phyloP scores from a whole-genome alignment of 495 filamentous ascomycete genomes.

The Lasiosphaeris hirsuta region DNA sequence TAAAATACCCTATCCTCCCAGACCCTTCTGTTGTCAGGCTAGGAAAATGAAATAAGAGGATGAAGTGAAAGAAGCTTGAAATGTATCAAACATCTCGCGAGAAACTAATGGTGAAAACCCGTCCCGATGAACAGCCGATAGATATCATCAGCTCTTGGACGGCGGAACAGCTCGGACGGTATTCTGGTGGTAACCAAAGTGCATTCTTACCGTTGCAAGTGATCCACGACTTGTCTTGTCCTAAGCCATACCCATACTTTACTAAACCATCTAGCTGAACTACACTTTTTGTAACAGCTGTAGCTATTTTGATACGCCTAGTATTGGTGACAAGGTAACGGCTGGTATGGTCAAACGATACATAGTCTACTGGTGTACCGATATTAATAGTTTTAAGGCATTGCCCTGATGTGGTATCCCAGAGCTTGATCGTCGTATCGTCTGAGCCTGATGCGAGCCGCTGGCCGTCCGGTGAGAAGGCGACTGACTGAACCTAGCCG shows the following conservation, averaged over 20 bases:
- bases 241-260: constrained; percentile 12
- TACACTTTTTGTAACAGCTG: not conserved
- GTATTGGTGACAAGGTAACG: too few relatives aligned
- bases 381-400: too few relatives aligned
- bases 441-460: too few relatives aligned
- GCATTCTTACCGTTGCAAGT: constrained; percentile 14
- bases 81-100: constrained; percentile 1
- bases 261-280: constrained; percentile 5
- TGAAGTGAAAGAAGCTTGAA: not conserved
- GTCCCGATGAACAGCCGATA: constrained; percentile 18
- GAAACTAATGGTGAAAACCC: constrained; percentile 15
- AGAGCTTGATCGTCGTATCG: too few relatives aligned
- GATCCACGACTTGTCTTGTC: constrained; percentile 21
- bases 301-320: too few relatives aligned
- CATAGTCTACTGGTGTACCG: too few relatives aligned
- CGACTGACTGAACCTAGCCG: not conserved
- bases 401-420: too few relatives aligned
- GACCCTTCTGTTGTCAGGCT: constrained; percentile 18
- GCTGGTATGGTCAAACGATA: too few relatives aligned
- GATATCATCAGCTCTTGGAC: constrained; percentile 14
- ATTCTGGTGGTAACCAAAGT: constrained; percentile 26
- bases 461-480: too few relatives aligned
- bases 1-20: constrained; percentile 16
- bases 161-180: constrained; percentile 18
- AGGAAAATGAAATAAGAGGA: constrained; percentile 15